These are phyloP conservation scores for Sporisorium exsertum DNA, from an alignment of 1,284 basidiomycete genomes.

Conservation along the genomic window DNA sequence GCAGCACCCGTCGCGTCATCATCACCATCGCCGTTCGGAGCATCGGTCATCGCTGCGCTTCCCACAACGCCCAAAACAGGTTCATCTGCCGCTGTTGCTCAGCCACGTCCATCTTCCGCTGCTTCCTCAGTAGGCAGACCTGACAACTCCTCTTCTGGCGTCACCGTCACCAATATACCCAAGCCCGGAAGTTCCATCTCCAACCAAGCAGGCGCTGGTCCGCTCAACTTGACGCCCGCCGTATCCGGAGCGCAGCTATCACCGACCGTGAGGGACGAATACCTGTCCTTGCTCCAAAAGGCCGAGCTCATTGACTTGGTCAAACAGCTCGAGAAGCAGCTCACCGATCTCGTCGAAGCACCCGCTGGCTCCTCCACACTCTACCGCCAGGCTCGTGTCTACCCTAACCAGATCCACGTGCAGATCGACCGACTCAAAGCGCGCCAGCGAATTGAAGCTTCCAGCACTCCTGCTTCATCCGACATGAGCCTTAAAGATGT, in stretches of 20 bases:
- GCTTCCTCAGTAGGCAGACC: slow-evolving; percentile 10
- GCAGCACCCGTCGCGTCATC: slow-evolving; percentile 7
- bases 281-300: slow-evolving; percentile 45
- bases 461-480: slow-evolving; percentile 13
- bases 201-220: slow-evolving; percentile 33
- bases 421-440: slow-evolving; percentile 48
- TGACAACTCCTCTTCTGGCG: slow-evolving; percentile 19
- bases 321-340: slow-evolving; percentile 51
- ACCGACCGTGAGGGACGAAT: slow-evolving; percentile 25
- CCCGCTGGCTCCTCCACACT: slow-evolving; percentile 39
- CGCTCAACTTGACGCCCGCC: slow-evolving; percentile 38
- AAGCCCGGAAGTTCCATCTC: slow-evolving; percentile 44
- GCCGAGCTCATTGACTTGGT: slow-evolving; percentile 48
- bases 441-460: slow-evolving; percentile 26
- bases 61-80: neutral
- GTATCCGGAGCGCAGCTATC: slow-evolving; percentile 34
- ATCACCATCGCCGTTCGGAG: slow-evolving; percentile 9
- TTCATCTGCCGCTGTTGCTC: neutral
- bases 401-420: slow-evolving; percentile 38
- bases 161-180: slow-evolving; percentile 51
- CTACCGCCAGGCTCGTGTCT: slow-evolving; percentile 46
- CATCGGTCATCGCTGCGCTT: slow-evolving; percentile 4
- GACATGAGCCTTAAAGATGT: slow-evolving; percentile 48
- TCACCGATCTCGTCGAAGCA: slow-evolving; percentile 32
- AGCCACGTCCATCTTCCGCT: slow-evolving; percentile 3